Evolutionary conservation across 768 basidiomycete species (phyloP), one percentile per base, ranked within the genome.

Genomic region (Hydnomerulius pinastri): DNA sequence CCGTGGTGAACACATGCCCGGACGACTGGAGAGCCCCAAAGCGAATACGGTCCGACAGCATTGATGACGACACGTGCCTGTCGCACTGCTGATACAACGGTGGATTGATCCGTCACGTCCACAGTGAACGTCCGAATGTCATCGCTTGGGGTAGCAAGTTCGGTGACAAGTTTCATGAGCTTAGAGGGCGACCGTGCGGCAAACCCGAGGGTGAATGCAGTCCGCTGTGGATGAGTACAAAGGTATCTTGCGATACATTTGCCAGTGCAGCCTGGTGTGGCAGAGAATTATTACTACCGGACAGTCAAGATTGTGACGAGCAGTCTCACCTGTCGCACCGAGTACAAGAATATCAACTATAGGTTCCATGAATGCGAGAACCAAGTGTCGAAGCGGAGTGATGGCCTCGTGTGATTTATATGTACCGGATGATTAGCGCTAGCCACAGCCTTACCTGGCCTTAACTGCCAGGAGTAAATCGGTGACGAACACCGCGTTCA

Each of bases 1-100:
- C 86, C 85, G 46, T 84, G 70, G 20, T 70, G 68, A 4, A 82
- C 85, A 54, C 90, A 92, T 4, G 85, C 82, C 49, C 85, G 87
- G 53, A 89, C 85, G 5, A 90, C 82, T 3, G 78, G 73, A 17
- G 80, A 79, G 1, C 87, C 85, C 67, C 77, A 85, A 2, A 60
- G 57, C 75, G 77, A 82, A 63, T 76, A 90, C 1, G 87, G 87
- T 0, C 88, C 87, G 18, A 85, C 78, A 13, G 80, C 73, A 60
- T 85, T 87, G 45, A 90, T 80, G 40, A 90, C 79, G 7, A 90
- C 83, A 37, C 77, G 76, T 7, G 79, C 70, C 4, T 62, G 58
- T 55, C 72, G 74, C 17, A 90, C 82, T 0, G 74, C 79, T 2
- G 61, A 65, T 40, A 85, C 81, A 1, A 90, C 63, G 27, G 79